Evolutionary conservation across 2,329 filamentous ascomycete species (phyloP), one percentile per base, ranked within the genome.

Genomic region (Talaromyces piceae): DNA sequence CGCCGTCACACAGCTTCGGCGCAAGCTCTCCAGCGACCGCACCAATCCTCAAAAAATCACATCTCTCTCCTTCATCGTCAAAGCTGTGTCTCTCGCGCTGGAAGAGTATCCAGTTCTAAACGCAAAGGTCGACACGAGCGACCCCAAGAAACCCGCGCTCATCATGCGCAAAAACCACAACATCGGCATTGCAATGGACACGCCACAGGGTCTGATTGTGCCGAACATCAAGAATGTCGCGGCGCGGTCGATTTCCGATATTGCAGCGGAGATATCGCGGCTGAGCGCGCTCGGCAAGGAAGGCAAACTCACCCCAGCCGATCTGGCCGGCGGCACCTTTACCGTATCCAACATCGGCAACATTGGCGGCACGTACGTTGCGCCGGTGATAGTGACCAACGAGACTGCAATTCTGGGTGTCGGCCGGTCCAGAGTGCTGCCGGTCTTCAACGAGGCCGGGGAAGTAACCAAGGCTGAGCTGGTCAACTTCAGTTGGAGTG

Each of bases 311-410:
- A 76, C 81, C 1, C 79, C 83, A 2, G 76, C 79, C 16, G 91
- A 98, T 68, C 77, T 98, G 56, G 79, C 77, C 30, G 90, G 90
- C 48, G 90, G 90, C 13, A 97, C 93, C 1, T 91, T 98, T 62
- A 96, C 93, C 0, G 83, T 98, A 46, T 95, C 90, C 61, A 98
- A 98, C 67, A 95, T 98, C 60, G 93, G 93, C 43, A 95, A 84
- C 60, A 89, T 98, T 43, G 93, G 93, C 50, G 93, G 93, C 25
- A 93, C 88, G 1, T 95, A 95, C 61, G 83, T 97, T 44, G 84
- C 86, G 26, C 93, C 93, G 1, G 87, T 98, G 46, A 88, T 98
- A 60, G 88, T 95, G 44, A 86, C 90, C 56, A 86, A 82, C 39
- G 91, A 97, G 71, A 87, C 97, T 8, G 90, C 88, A 7, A 98